Evolutionary conservation across 495 filamentous ascomycete species (phyloP).

Genomic region (Aspergillus sclerotioniger): DNA sequence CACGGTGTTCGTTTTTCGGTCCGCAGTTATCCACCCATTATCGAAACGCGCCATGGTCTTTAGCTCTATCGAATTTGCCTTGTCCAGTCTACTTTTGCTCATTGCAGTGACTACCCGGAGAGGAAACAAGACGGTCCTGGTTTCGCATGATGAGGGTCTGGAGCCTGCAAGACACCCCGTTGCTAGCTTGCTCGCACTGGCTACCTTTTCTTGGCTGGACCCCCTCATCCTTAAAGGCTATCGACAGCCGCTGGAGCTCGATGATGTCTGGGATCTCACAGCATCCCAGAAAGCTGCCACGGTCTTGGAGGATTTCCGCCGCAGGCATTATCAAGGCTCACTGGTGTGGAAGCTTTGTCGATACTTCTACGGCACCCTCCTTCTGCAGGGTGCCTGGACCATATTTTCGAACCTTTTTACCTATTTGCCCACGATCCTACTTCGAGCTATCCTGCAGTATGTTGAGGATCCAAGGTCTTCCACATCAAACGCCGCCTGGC

Average conservation of each 20-base stretch:
- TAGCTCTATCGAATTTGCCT: conserved; percentile 65
- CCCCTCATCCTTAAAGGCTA: conserved; percentile 88
- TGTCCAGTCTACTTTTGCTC: conserved; percentile 69
- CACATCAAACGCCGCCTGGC: conserved; percentile 89
- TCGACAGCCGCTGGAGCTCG: conserved; percentile 74
- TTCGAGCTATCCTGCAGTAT: conserved; percentile 89
- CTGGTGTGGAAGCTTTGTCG: conserved; percentile 78
- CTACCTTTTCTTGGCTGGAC: conserved; percentile 90
- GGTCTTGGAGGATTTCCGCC: conserved; percentile 78
- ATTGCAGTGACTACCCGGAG: conserved; percentile 80
- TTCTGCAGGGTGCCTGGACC: conserved; percentile 80
- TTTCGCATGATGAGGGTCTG: conserved; percentile 83
- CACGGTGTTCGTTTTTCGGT: conserved; percentile 73
- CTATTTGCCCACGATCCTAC: conserved; percentile 86
- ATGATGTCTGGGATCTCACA: conserved; percentile 88
- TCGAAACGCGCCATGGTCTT: conserved; percentile 55
- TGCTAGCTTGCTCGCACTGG: conserved; percentile 83
- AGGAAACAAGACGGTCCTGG: conserved; percentile 83
- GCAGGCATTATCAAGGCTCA: conserved; percentile 77
- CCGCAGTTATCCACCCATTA: conserved; percentile 74
- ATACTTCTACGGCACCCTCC: conserved; percentile 75
- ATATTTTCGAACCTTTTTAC: conserved; percentile 73
- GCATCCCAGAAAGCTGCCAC: conserved; percentile 81
- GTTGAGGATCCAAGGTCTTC: conserved; percentile 78
- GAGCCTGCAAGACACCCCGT: conserved; percentile 81